phyloP scores from a whole-genome alignment of 2,329 filamentous ascomycete genomes.

The Trichoderma sp. region DNA sequence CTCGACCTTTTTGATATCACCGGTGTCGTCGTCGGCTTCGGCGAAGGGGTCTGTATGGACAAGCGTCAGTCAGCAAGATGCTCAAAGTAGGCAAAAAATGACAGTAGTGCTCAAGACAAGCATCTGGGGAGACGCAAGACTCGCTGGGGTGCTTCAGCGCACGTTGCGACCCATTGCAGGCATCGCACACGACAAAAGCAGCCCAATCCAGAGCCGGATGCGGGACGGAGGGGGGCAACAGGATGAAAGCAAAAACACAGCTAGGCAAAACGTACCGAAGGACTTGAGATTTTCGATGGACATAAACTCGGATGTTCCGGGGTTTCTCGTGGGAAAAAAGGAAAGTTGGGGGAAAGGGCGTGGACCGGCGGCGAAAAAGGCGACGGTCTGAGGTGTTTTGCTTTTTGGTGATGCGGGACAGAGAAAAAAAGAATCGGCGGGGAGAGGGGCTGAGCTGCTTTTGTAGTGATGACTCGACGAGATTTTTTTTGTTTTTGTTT shows the following conservation, averaged over 20 bases:
- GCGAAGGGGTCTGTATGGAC: constrained; percentile 87
- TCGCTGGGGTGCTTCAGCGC: neutral
- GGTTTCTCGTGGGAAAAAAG: constrained; percentile 54
- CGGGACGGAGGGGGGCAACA: neutral
- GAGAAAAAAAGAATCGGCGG: neutral
- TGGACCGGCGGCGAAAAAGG: constrained; percentile 49
- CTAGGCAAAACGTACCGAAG: constrained; percentile 66
- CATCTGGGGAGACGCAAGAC: neutral
- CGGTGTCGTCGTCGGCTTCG: constrained; percentile 99
- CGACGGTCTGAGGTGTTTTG: constrained; percentile 27
- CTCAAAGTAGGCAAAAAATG: neutral
- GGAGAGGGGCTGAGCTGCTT: neutral
- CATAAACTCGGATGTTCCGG: constrained; percentile 82
- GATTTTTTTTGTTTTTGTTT: neutral
- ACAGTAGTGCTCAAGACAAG: neutral
- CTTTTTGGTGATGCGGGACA: neutral
- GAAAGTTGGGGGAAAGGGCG: constrained; percentile 44
- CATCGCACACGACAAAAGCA: neutral
- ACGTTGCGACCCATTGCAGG: neutral
- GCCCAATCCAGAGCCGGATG: neutral
- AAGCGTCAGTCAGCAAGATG: neutral
- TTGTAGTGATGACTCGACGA: neutral
- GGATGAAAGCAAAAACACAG: neutral
- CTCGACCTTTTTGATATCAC: constrained; percentile 90
- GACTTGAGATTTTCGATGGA: constrained; percentile 98